phyloP scores from a whole-genome alignment of 2,329 filamentous ascomycete genomes.

The Claviceps purpurea region DNA sequence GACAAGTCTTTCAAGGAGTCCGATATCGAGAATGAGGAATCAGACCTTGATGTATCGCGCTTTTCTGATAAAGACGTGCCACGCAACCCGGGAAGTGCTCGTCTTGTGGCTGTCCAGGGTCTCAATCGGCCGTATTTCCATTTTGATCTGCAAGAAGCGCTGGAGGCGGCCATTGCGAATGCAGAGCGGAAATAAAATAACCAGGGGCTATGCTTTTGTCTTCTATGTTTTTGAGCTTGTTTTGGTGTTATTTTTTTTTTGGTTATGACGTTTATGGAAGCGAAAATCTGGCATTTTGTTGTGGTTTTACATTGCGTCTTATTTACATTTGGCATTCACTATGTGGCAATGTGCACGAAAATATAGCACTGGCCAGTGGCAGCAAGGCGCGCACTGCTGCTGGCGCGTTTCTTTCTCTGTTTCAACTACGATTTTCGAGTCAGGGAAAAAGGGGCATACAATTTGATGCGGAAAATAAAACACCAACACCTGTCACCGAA shows the following conservation, averaged over 20 bases:
- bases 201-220: no score
- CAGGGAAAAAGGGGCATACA: no score
- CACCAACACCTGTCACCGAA: no score
- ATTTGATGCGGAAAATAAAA: no score
- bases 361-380: no score
- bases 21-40: constrained; percentile 17
- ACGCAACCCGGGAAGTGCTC: constrained; percentile 15
- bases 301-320: no score
- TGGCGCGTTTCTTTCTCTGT: no score
- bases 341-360: no score
- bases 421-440: no score
- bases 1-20: constrained; percentile 10
- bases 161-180: constrained; percentile 29
- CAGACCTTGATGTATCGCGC: constrained; percentile 10
- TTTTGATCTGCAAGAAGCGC: constrained; percentile 34
- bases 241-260: no score
- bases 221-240: background rate
- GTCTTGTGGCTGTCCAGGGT: constrained; percentile 27
- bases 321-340: no score
- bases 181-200: constrained; percentile 13
- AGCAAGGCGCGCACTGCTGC: no score
- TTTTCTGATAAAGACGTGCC: constrained; percentile 16
- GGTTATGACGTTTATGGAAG: background rate
- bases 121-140: constrained; percentile 40
- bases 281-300: background rate